phyloP scores from a whole-genome alignment of 805 yeast species.

The Wickerhamiella occidentalis region DNA sequence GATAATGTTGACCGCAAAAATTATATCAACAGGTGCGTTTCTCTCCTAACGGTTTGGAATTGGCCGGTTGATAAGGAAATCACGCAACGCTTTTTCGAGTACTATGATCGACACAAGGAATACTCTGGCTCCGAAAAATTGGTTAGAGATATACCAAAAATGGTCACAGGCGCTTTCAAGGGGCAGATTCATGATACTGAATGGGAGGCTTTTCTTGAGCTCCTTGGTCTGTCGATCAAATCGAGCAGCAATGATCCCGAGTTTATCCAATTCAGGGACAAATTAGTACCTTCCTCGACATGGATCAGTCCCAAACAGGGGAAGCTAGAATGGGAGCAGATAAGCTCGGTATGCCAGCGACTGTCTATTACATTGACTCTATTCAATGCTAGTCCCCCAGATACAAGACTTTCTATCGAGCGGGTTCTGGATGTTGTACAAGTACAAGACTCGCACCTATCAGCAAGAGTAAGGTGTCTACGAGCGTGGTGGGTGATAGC shows the following conservation, averaged over 20 bases:
- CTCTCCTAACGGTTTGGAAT: conserved; percentile 15
- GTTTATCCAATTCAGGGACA: conserved; percentile 2
- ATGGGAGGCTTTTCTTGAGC: conserved; percentile 18
- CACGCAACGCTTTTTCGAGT: conserved; percentile 15
- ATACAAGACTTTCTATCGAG: conserved; percentile 14
- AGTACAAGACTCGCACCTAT: conserved; percentile 17
- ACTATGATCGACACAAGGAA: conserved; percentile 16
- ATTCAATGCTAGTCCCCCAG: conserved; percentile 10
- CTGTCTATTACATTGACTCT: conserved; percentile 19
- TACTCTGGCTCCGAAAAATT: conserved; percentile 21
- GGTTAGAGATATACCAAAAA: conserved; percentile 17
- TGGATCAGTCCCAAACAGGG: conserved; percentile 17
- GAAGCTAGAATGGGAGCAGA: conserved; percentile 12
- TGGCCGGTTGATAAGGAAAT: conserved; percentile 19
- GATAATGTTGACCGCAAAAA: not conserved
- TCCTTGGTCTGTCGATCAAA: conserved; percentile 18
- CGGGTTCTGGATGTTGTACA: conserved; percentile 20
- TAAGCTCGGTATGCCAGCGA: conserved; percentile 20
- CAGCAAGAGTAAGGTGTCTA: conserved; percentile 17
- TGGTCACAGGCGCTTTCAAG: conserved; percentile 15
- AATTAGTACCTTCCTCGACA: conserved; percentile 20
- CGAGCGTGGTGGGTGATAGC: conserved; percentile 20
- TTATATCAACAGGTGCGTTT: conserved; percentile 9
- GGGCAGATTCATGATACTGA: conserved; percentile 15
- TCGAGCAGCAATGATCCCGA: not conserved